Evolutionary conservation across 2,329 filamentous ascomycete genomes (phyloP), one percentile per base, ranked within the genome.

Genomic region (Aspergillus novoparasiticus): DNA sequence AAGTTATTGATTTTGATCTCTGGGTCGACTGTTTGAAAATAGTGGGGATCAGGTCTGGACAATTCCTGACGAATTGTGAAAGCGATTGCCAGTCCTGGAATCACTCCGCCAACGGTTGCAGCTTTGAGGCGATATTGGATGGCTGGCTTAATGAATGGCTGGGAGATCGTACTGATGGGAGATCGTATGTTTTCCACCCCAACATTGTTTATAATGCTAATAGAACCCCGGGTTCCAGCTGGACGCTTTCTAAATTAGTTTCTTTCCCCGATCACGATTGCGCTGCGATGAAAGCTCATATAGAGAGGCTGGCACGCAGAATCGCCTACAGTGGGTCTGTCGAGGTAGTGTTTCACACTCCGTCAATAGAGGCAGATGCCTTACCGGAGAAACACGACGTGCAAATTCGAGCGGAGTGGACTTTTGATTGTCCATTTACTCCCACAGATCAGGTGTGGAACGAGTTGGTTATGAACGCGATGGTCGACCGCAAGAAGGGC

Each of bases 391-490:
- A 58, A 36, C 41, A 58, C 39, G 12, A 46, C 4, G 56, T 32
- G 39, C 34, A 58, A 45, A 34, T 58, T 58, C 56, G 39, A 58
- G 56, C 16, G 56, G 56, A 48, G 41, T 58, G 56, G 56, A 48
- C 4, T 34, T 46, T 45, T 30, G 56, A 43, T 28, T 46, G 28
- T 58, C 41, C 41, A 1, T 58, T 58, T 34, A 46, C 56, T 34
- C 39, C 39, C 56, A 6, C 39, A 46, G 56, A 58, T 48, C 21
- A 43, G 26, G 39, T n/a, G 23, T 46, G 41, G 28, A 46, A 46
- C 56, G 39, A 48, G 39, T 23, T 43, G 23, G 41, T 58, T 11
- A 58, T 58, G 56, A 58, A 58, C 41, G 41, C 56, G 14, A 58
- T 58, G 56, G 56, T 58, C 26, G 56, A 58, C 41, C 56, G 41